A percentile compares a stretch with the other conserved stretches of the same genome.
phyloP scores from a whole-genome alignment of 345 rosid genomes.

The Gossypium anomalum region DNA sequence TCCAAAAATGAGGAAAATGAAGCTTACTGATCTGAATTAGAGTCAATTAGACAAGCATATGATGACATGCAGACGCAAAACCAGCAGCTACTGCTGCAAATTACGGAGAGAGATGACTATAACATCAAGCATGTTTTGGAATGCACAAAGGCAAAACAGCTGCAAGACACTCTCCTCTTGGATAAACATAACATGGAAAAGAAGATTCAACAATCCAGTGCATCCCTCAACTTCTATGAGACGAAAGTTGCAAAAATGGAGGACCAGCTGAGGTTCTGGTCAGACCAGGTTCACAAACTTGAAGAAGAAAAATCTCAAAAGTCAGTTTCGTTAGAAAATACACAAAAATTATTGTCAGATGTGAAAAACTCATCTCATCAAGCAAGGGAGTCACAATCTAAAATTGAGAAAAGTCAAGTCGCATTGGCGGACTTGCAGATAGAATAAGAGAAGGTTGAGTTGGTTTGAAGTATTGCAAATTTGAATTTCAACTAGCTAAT shows the following conservation, averaged over 20 bases:
- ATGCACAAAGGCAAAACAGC: constrained; percentile 70
- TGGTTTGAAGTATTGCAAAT: too few relatives aligned
- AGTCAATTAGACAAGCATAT: constrained; percentile 91
- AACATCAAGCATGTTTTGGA: constrained; percentile 94
- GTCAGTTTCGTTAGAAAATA: constrained; percentile 42
- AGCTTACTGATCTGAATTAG: constrained; percentile 81
- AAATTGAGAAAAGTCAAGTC: constrained; percentile 49
- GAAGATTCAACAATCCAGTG: constrained; percentile 65
- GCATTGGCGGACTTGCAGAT: constrained; percentile 48
- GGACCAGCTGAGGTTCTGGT: constrained; percentile 74
- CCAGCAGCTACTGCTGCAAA: constrained; percentile 87
- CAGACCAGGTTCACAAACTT: constrained; percentile 69
- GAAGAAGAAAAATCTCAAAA: constrained; percentile 61
- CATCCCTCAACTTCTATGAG: constrained; percentile 56
- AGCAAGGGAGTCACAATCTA: constrained; percentile 62
- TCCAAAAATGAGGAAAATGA: constrained; percentile 87
- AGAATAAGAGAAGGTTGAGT: constrained; percentile 39
- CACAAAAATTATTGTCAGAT: constrained; percentile 60
- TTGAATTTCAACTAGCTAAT: too few relatives aligned
- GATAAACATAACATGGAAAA: constrained; percentile 59
- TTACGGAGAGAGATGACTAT: constrained; percentile 96
- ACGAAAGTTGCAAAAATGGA: constrained; percentile 57
- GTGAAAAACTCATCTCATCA: constrained; percentile 51
- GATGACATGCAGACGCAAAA: constrained; percentile 95
- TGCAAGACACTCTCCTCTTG: constrained; percentile 55